Conservation (phyloP, 2,329 filamentous ascomycete genomes). For the Amesomyces nigricolor region DNA sequence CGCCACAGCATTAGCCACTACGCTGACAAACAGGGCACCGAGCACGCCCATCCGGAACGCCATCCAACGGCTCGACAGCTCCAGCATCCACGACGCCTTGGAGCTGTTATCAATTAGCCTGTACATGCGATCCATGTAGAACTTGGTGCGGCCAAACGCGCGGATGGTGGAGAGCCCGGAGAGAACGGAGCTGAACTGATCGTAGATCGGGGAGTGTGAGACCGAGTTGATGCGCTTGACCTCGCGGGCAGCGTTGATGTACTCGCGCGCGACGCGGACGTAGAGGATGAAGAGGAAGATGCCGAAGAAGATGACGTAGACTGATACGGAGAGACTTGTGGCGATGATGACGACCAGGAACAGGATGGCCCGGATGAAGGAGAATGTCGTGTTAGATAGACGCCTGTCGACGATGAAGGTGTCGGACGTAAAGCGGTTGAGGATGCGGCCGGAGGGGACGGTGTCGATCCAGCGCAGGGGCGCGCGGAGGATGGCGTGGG, state of each 20-base stretch:
- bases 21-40: constrained; percentile 35
- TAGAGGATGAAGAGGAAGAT: constrained; percentile 33
- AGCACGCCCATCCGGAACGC: constrained; percentile 36
- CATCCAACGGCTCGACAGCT: constrained; percentile 33
- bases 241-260: constrained; percentile 36
- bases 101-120: constrained; percentile 31
- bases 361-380: constrained; percentile 29
- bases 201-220: constrained; percentile 38
- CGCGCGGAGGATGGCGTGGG: constrained; percentile 35
- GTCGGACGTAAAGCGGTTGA: constrained; percentile 40
- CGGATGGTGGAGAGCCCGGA: constrained; percentile 39
- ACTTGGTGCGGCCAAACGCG: constrained; percentile 34
- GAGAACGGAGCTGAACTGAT: constrained; percentile 38
- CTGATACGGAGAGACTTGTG: constrained; percentile 33
- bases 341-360: constrained; percentile 34
- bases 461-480: constrained; percentile 39
- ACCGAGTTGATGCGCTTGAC: constrained; percentile 39
- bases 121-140: constrained; percentile 35
- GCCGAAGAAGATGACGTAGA: constrained; percentile 34
- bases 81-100: constrained; percentile 32
- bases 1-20: constrained; percentile 34
- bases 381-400: constrained; percentile 28
- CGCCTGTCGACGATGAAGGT: constrained; percentile 36
- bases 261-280: constrained; percentile 31
- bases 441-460: constrained; percentile 36